Percentiles rank a stretch among this genome's conserved stretches.
These are phyloP conservation scores for Thielaviopsis populi DNA, from an alignment of 2,329 filamentous ascomycete genomes.

Conservation along the genomic window DNA sequence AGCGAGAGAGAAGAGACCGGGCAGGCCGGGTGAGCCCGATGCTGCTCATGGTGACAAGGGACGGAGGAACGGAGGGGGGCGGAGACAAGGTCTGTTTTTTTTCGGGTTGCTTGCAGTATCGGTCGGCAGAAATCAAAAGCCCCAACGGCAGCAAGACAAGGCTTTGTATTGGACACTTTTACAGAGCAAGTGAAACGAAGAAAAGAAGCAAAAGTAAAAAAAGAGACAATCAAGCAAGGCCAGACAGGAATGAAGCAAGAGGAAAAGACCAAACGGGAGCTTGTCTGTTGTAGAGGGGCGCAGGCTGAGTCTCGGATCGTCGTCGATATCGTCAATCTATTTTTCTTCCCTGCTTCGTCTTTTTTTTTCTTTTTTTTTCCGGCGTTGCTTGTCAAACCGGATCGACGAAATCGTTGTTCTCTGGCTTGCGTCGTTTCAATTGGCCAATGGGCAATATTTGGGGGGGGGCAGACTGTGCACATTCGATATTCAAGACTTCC, in stretches of 20 bases:
- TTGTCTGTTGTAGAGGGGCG: neutral
- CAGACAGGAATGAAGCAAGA: neutral
- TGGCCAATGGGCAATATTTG: neutral
- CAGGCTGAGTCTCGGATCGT: neutral
- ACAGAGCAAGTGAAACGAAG: neutral
- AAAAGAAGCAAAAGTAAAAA: neutral
- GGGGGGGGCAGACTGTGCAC: neutral
- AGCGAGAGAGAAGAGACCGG: conserved; percentile 11
- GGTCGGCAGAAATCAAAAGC: neutral
- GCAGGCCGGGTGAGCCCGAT: conserved; percentile 11
- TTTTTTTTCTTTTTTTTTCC: neutral
- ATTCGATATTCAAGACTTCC: conserved; percentile 6
- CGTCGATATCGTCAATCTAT: neutral
- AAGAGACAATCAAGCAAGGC: neutral
- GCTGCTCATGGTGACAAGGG: conserved; percentile 11
- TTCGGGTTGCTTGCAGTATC: neutral
- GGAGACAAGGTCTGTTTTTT: neutral
- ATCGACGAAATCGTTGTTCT: neutral
- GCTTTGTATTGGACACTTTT: neutral
- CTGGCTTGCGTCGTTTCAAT: neutral
- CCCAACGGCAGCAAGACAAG: neutral
- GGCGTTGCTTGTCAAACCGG: no score
- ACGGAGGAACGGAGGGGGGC: neutral
- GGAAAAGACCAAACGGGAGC: neutral
- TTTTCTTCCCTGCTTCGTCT: neutral